Evolutionary conservation across 352 stramenopile genomes (phyloP).

Genomic region (Pythium dissimile): DNA sequence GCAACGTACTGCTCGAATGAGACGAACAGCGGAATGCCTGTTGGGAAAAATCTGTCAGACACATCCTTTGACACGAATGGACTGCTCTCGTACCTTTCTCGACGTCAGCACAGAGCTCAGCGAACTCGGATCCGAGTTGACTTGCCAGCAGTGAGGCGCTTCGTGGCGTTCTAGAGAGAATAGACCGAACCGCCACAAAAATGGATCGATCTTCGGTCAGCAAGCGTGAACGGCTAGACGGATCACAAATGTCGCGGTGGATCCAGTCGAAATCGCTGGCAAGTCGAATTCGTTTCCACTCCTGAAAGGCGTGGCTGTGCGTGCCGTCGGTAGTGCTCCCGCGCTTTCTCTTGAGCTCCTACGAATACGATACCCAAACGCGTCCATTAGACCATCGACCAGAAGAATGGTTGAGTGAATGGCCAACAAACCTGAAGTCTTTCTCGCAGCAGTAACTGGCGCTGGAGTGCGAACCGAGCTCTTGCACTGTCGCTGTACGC

Average conservation of each 20-base stretch:
- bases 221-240: not conserved
- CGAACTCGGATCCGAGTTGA: not conserved
- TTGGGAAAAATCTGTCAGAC: not conserved
- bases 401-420: not conserved
- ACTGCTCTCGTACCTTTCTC: not conserved
- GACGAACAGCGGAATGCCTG: not conserved
- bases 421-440: not conserved
- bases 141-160: not conserved
- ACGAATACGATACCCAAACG: too few species aligned
- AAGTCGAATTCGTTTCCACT: constrained; percentile 17
- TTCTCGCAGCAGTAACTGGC: not conserved
- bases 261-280: not conserved
- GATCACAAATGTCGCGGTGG: not conserved
- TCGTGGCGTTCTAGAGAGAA: not conserved
- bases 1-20: not conserved
- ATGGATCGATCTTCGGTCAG: constrained; percentile 3
- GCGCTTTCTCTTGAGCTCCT: not conserved
- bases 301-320: not conserved
- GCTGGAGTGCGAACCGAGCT: not conserved
- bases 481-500: not conserved
- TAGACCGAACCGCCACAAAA: constrained; percentile 1
- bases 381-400: too few species aligned
- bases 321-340: not conserved
- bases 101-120: not conserved
- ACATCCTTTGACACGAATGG: not conserved